Evolutionary conservation across 1,284 basidiomycete genomes (phyloP), one percentile per base, ranked within the genome.

Genomic region (Calocybe gambosa): DNA sequence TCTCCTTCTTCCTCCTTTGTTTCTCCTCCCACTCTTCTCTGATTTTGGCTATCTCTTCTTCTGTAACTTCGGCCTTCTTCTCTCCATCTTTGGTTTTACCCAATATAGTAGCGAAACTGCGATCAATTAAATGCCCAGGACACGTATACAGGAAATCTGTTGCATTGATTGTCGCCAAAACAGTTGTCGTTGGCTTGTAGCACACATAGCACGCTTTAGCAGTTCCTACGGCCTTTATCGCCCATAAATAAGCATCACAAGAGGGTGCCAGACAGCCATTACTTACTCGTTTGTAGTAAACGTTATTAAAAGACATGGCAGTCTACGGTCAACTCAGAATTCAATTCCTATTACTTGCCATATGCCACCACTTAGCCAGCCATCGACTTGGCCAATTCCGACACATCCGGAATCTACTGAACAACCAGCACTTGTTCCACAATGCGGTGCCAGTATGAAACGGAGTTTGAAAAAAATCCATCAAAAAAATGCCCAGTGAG

Each of bases 201-300:
- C 85, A 89, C 45, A 85, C 67, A 62, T 73, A 87, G 60, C 86
- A 89, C 3, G 79, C 69, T 60, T 77, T 85, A 8, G 80, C 65
- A 4, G 85, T 86, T 34, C 73, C 85, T 50, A 78, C 75, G 15
- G 77, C 75, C 85, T 89, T 58, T 47, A 49, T 51, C 50, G 48
- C 58, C 50, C 59, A 51, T 53, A 41, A 47, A 50, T 37, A 20
- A 16, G 42, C 51, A 50, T 40, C 36, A 47, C 37, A 50, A 46
- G 18, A 19, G 28, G 34, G 26, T 40, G 21, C 7, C 42, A 25
- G 7, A n/a, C n/a, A n/a, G n/a, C 16, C 29, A 25, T 8, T 33
- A 72, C 80, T 71, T 60, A 89, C 86, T 57, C 87, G 77, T 65
- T 86, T 88, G 69, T 87, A 89, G 64, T 89, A 89, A 39, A 85